These are phyloP conservation scores for Aspergillus conjunctus DNA, from an alignment of 495 filamentous ascomycete species.

Conservation along the genomic window DNA sequence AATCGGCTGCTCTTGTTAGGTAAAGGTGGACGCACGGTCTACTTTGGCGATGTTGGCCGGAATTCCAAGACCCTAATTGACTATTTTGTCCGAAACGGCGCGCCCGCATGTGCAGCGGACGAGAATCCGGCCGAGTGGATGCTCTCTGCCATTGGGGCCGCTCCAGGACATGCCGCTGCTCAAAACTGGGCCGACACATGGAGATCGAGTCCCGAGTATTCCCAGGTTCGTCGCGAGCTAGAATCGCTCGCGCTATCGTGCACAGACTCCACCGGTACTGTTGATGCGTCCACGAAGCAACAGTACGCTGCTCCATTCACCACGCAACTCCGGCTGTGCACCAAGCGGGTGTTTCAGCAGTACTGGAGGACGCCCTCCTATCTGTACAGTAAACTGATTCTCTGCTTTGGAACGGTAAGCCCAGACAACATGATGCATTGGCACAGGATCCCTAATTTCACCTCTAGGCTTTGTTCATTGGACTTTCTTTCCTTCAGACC, in stretches of 20 bases:
- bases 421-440: too few relatives aligned
- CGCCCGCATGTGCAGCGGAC: constrained; percentile 64
- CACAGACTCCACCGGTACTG: too few relatives aligned
- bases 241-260: constrained; percentile 43
- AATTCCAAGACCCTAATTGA: constrained; percentile 68
- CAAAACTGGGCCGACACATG: constrained; percentile 80
- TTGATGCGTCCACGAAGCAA: constrained; percentile 6
- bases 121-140: constrained; percentile 92
- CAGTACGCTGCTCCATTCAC: constrained; percentile 43
- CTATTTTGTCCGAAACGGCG: constrained; percentile 80
- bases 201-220: constrained; percentile 68
- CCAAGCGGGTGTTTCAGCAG: constrained; percentile 46
- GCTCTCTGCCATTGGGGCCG: constrained; percentile 86
- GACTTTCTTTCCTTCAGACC: constrained; percentile 70
- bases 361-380: constrained; percentile 56
- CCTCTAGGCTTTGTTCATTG: constrained; percentile 55
- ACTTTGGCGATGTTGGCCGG: constrained; percentile 81
- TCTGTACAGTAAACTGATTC: constrained; percentile 48
- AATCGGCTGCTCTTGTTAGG: constrained; percentile 81
- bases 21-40: constrained; percentile 75
- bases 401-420: too few relatives aligned
- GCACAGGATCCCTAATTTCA: too few relatives aligned
- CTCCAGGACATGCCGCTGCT: constrained; percentile 70
- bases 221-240: constrained; percentile 48
- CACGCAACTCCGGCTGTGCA: constrained; percentile 38